Percentiles rank a stretch among this genome's conserved stretches.
Conservation (phyloP, 257 asterid species). For the Scutellaria barbata region DNA sequence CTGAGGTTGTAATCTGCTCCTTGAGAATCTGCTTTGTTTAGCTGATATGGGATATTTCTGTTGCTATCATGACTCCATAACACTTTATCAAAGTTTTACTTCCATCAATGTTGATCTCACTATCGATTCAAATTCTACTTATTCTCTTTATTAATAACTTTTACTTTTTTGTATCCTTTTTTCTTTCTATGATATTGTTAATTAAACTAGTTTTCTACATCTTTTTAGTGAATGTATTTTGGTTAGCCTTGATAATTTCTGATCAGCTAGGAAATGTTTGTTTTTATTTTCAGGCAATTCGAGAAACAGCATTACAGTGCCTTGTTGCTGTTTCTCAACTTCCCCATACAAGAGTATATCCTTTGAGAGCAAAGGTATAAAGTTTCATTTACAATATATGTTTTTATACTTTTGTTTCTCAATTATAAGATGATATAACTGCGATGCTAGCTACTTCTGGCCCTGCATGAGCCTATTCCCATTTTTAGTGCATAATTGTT, state of each 20-base stretch:
- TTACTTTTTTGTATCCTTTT: background rate
- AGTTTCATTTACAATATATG: constrained; percentile 22
- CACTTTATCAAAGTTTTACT: background rate
- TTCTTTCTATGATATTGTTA: background rate
- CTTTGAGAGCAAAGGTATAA: constrained; percentile 70
- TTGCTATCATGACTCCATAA: background rate
- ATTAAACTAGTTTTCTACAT: background rate
- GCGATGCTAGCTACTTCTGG: background rate
- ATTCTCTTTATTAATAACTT: constrained; percentile 8
- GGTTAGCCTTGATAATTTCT: constrained; percentile 18
- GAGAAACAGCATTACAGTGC: constrained; percentile 93
- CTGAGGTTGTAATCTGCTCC: constrained; percentile 9
- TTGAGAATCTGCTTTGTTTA: constrained; percentile 1
- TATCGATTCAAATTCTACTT: background rate
- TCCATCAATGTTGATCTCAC: background rate
- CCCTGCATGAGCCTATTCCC: constrained; percentile 4
- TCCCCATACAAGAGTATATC: constrained; percentile 79
- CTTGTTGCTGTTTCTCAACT: constrained; percentile 76
- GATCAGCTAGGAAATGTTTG: constrained; percentile 28
- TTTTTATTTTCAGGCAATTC: constrained; percentile 61
- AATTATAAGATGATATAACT: background rate
- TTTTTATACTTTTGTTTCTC: background rate
- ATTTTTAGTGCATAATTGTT: background rate
- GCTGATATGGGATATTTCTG: constrained; percentile 2
- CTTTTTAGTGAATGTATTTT: background rate